Evolutionary conservation across 257 asterid genomes (phyloP).

Genomic region (Fraxinus excelsior): DNA sequence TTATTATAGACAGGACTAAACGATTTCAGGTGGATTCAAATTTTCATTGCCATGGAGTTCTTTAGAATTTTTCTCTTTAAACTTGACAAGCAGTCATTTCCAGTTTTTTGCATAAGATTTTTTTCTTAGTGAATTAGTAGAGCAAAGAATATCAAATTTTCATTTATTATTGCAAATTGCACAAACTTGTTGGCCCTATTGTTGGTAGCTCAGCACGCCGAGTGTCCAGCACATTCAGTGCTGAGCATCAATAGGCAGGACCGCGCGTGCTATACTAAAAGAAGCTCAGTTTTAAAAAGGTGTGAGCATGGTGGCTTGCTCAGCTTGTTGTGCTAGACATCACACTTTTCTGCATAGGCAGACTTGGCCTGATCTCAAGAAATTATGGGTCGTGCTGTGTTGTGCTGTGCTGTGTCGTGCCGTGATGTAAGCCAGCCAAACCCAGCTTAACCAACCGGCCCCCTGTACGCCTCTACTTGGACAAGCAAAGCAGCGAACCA

Average conservation of each 20-base stretch:
- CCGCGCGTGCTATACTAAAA: background rate
- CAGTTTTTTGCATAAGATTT: background rate
- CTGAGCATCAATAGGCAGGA: background rate
- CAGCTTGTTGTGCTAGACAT: background rate
- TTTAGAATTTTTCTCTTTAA: no score
- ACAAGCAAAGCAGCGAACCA: slow-evolving; percentile 34
- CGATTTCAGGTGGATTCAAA: background rate
- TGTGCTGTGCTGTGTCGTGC: no score
- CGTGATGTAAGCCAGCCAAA: no score
- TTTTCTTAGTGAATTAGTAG: background rate
- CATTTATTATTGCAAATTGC: background rate
- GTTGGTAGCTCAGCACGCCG: background rate
- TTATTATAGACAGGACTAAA: background rate
- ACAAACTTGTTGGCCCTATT: background rate
- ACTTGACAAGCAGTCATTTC: background rate
- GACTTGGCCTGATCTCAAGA: background rate
- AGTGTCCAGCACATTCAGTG: background rate
- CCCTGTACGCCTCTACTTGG: background rate
- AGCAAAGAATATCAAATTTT: background rate
- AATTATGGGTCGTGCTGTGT: background rate
- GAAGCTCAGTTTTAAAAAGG: background rate
- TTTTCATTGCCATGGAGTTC: background rate
- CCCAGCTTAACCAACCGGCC: background rate
- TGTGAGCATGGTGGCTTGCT: background rate
- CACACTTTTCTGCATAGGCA: no score